Evolutionary conservation across 495 filamentous ascomycete genomes (phyloP), one percentile per base, ranked within the genome.

Genomic region (Pseudoneurospora amorphoporcata): DNA sequence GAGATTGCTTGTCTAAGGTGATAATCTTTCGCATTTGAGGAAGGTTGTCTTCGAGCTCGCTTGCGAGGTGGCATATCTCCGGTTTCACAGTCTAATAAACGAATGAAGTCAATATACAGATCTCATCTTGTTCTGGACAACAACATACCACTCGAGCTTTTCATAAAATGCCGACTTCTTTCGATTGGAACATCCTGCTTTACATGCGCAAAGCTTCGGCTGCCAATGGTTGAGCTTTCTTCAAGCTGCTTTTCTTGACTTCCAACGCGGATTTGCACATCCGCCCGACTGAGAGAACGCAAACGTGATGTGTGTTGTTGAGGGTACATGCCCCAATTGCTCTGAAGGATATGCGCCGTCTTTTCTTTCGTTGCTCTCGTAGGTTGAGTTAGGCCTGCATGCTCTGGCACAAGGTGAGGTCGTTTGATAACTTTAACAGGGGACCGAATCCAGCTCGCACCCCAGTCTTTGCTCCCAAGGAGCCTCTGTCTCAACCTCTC

Each of bases 261-360:
- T 6, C 82, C 82, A 61, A 84, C 77, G 41, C 75, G 81, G 19
- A 84, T 79, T 58, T 42, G 79, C 29, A 83, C 73, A 43, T 77
- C 73, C 3, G 74, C 53, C 19, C 71, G 69, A 39, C 47, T 41
- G 17, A 75, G 65, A 12, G 38, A 40, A 45, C 29, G 61, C 32
- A 43, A 19, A 17, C 39, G 17, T 68, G 23, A 41, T 41, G 69
- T 58, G 19, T 58, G 53, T 68, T 68, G 70, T 39, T 73, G 3
- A 23, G 12, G 14, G 7, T 65, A 65, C 14, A 47, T 19, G 3
- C 38, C 61, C 8, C 45, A n/a, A 1, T 42, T 70, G 45, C 41
- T 23, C 23, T 32, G 41, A 10, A 71, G 32, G 42, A 77, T 71
- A 19, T 72, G 75, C 3, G 68, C 47, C 8, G 61, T 71, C 19